Conservation (phyloP, 2,329 filamentous ascomycete genomes). For the Monosporascus ibericus region DNA sequence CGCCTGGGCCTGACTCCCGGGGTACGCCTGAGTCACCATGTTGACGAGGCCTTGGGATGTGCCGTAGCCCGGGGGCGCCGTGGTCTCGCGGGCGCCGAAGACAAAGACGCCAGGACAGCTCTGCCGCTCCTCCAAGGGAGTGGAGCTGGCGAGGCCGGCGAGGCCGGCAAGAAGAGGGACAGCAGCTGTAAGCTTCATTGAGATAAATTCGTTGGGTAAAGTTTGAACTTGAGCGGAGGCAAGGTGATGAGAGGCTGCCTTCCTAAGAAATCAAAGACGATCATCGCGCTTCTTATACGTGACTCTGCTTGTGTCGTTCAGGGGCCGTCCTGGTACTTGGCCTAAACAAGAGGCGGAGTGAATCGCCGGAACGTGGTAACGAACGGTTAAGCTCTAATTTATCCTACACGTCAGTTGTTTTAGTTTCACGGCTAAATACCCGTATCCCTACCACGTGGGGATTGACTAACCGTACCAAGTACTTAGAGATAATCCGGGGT, state of each 20-base stretch:
- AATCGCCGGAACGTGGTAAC: neutral
- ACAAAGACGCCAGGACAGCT: slow-evolving; percentile 41
- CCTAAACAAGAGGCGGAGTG: neutral
- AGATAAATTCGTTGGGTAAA: neutral
- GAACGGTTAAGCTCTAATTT: neutral
- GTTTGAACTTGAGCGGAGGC: neutral
- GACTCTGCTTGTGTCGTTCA: neutral
- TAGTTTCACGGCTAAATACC: neutral
- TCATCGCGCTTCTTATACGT: neutral
- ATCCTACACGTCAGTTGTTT: neutral
- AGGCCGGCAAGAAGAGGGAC: neutral
- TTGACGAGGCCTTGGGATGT: slow-evolving; percentile 38
- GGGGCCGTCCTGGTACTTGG: neutral
- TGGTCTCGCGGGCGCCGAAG: slow-evolving; percentile 47
- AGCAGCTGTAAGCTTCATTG: neutral
- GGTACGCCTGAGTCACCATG: slow-evolving; percentile 34
- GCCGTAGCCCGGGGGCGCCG: slow-evolving; percentile 38
- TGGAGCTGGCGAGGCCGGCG: neutral
- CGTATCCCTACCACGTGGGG: neutral
- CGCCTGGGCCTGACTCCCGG: slow-evolving; percentile 39
- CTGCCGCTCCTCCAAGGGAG: slow-evolving; percentile 16
- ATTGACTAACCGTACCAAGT: neutral
- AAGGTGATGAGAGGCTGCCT: neutral
- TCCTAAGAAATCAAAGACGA: neutral
- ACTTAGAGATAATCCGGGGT: neutral